Percentiles rank a stretch among this genome's conserved stretches.
phyloP scores from a whole-genome alignment of 2,329 filamentous ascomycete genomes.

The Bimuria novae-zelandiae region DNA sequence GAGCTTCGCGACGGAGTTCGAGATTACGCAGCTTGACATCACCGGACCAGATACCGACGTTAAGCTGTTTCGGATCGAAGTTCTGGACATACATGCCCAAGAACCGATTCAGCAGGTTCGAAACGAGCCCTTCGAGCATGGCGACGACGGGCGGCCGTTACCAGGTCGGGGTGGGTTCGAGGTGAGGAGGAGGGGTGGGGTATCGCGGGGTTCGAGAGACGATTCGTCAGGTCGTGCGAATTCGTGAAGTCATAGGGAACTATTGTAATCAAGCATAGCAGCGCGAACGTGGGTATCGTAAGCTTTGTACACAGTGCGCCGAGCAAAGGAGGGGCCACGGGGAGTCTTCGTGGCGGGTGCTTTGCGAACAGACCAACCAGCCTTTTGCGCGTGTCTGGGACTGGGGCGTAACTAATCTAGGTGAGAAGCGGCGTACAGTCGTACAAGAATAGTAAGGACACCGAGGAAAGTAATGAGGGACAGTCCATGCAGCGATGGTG shows the following conservation, averaged over 20 bases:
- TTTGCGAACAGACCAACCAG: conserved; percentile 12
- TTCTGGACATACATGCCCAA: conserved; percentile 99
- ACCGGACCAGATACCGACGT: conserved; percentile 98
- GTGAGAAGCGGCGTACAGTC: conserved; percentile 14
- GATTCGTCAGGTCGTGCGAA: conserved; percentile 34
- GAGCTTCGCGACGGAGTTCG: conserved; percentile 88
- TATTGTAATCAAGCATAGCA: conserved; percentile 21
- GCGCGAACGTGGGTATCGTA: conserved; percentile 30
- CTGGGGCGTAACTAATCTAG: conserved; percentile 13
- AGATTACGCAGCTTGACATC: conserved; percentile 95
- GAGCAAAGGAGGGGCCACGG: conserved; percentile 5
- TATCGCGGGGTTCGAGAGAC: conserved; percentile 25
- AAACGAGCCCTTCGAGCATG: conserved; percentile 97
- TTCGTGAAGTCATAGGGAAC: conserved; percentile 41
- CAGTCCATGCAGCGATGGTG: conserved; percentile 25
- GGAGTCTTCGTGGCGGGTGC: conserved; percentile 24
- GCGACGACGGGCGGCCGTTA: conserved; percentile 65
- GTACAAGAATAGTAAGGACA: conserved; percentile 23
- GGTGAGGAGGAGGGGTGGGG: conserved; percentile 16
- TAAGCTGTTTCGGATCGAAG: conserved; percentile 96
- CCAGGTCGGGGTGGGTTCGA: conserved; percentile 63
- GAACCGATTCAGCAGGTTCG: conserved; percentile 97
- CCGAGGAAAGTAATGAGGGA: conserved; percentile 26
- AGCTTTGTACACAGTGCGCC: conserved; percentile 26
- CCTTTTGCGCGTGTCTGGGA: not conserved